Conservation (phyloP, 148 eudicot species). For the Arbutus unedo region DNA sequence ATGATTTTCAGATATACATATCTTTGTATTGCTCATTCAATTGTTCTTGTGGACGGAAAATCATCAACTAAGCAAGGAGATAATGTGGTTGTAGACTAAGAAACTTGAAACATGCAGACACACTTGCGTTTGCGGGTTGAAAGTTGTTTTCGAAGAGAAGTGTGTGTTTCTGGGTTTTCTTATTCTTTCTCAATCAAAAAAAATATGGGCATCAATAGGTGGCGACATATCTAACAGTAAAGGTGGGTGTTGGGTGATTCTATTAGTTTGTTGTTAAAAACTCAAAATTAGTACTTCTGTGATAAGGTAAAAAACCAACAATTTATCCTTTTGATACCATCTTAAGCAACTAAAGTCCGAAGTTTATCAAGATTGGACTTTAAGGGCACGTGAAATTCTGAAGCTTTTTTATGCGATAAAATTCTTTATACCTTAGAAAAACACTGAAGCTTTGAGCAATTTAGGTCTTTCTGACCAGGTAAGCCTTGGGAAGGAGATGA, state of each 20-base stretch:
- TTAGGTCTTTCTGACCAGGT: background rate
- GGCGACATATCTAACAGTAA: background rate
- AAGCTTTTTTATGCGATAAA: background rate
- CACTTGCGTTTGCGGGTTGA: background rate
- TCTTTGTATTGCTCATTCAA: background rate
- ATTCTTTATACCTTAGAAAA: background rate
- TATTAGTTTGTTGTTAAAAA: background rate
- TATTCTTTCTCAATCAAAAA: background rate
- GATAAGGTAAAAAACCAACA: background rate
- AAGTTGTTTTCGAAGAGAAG: background rate
- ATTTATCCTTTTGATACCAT: background rate
- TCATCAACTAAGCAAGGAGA: background rate
- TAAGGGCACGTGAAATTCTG: conserved; percentile 1
- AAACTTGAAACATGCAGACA: background rate
- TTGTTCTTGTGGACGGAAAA: background rate
- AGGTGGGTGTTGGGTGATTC: background rate
- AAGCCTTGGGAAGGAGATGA: conserved; percentile 1
- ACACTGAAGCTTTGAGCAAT: background rate
- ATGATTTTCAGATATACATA: background rate
- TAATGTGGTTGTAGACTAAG: background rate
- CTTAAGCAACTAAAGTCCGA: background rate
- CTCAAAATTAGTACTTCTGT: background rate
- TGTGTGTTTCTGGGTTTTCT: background rate
- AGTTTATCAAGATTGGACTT: background rate
- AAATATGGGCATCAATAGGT: background rate